A percentile compares a stretch with the other conserved stretches of the same genome.
Evolutionary conservation across 805 yeast genomes (phyloP).

Genomic region (Hanseniaspora singularis): DNA sequence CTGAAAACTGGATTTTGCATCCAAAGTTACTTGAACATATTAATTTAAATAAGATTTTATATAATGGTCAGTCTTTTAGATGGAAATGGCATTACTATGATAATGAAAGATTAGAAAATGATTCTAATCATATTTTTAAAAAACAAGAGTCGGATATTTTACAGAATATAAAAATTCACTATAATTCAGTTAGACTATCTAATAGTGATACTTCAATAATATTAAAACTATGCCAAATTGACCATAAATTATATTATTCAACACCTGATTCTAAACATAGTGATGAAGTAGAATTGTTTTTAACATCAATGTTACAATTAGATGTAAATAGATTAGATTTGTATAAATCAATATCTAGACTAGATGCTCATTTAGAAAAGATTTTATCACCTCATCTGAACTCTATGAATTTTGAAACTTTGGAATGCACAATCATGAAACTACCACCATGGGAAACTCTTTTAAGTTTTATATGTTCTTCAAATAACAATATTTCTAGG

Average conservation of each 20-base stretch:
- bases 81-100: slow-evolving; percentile 12
- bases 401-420: neutral
- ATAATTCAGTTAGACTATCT: neutral
- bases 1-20: slow-evolving; percentile 7
- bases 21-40: slow-evolving; percentile 2
- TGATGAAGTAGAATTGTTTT: neutral
- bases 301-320: slow-evolving; percentile 7
- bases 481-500: slow-evolving; percentile 90
- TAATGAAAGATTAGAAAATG: neutral
- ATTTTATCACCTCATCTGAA: neutral
- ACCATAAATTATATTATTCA: neutral
- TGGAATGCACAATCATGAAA: slow-evolving; percentile 46
- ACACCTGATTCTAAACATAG: neutral
- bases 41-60: slow-evolving; percentile 9
- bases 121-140: neutral
- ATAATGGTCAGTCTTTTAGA: slow-evolving; percentile 15
- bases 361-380: slow-evolving; percentile 2
- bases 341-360: slow-evolving; percentile 1
- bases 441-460: slow-evolving; percentile 98
- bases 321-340: neutral
- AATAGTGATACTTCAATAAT: neutral
- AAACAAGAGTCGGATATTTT: too few species aligned
- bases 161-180: slow-evolving; percentile 7
- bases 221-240: slow-evolving; percentile 4
- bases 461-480: slow-evolving; percentile 81